Evolutionary conservation across 495 filamentous ascomycete species (phyloP).

Genomic region (Bathelium albidoporum): DNA sequence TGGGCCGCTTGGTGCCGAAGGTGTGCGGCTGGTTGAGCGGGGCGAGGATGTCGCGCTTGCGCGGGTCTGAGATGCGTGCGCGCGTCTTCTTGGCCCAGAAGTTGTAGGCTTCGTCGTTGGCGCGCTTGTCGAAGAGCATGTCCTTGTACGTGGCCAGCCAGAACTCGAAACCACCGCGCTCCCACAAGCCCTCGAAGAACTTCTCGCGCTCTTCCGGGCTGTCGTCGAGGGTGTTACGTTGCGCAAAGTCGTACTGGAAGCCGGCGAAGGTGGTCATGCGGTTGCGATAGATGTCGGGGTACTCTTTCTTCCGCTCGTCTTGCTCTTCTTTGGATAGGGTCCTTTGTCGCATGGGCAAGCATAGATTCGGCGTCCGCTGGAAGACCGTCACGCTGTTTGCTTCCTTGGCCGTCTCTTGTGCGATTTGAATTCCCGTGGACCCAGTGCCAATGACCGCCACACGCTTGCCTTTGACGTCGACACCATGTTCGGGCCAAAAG

Average conservation of each 20-base stretch:
- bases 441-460: slow-evolving; percentile 49
- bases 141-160: slow-evolving; percentile 45
- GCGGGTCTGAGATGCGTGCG: slow-evolving; percentile 37
- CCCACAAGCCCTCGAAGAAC: slow-evolving; percentile 38
- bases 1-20: slow-evolving; percentile 41
- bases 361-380: slow-evolving; percentile 46
- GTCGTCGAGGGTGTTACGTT: slow-evolving; percentile 37
- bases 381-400: slow-evolving; percentile 38
- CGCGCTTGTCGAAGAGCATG: slow-evolving; percentile 35
- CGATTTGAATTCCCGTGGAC: slow-evolving; percentile 46
- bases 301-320: slow-evolving; percentile 32
- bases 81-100: slow-evolving; percentile 37
- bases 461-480: slow-evolving; percentile 42
- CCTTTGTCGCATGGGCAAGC: slow-evolving; percentile 42
- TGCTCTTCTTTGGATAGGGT: slow-evolving; percentile 38
- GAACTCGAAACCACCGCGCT: slow-evolving; percentile 40
- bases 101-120: slow-evolving; percentile 38
- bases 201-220: slow-evolving; percentile 38
- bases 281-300: slow-evolving; percentile 36
- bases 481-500: slow-evolving; percentile 41
- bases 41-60: slow-evolving; percentile 38
- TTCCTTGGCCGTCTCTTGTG: slow-evolving; percentile 28
- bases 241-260: slow-evolving; percentile 35
- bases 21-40: slow-evolving; percentile 38
- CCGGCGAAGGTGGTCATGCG: slow-evolving; percentile 40